A percentile compares a stretch with the other conserved stretches of the same genome.
Evolutionary conservation across 2,329 filamentous ascomycete species (phyloP).

Genomic region (Scedosporium minutisporum): DNA sequence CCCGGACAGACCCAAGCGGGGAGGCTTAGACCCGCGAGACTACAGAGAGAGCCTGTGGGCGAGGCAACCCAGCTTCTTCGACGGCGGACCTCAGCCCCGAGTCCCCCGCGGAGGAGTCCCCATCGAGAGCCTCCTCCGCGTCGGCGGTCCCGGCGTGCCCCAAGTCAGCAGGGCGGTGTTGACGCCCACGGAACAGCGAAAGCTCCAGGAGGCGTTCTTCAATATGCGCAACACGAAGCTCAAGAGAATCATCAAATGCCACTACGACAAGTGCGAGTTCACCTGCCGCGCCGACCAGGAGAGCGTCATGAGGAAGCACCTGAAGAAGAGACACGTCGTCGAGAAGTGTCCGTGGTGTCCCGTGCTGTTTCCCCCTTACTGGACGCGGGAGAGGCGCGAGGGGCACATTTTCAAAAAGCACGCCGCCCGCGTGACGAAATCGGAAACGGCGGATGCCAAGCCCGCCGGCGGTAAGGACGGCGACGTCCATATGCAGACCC

Average conservation of each 20-base stretch:
- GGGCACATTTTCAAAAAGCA: conserved; percentile 18
- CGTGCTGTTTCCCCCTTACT: conserved; percentile 16
- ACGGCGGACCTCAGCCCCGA: conserved; percentile 18
- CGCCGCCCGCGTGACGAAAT: not conserved
- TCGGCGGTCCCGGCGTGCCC: conserved; percentile 20
- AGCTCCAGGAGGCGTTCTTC: conserved; percentile 17
- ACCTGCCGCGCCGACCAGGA: conserved; percentile 19
- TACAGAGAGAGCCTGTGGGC: conserved; percentile 14
- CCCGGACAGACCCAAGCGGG: not conserved
- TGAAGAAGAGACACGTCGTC: conserved; percentile 20
- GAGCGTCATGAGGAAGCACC: conserved; percentile 21
- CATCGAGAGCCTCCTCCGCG: conserved; percentile 23
- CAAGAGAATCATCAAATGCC: conserved; percentile 22
- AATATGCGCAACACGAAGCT: not conserved
- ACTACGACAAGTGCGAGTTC: conserved; percentile 22
- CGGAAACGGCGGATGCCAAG: not conserved
- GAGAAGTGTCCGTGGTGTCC: conserved; percentile 21
- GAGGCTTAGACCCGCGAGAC: not conserved
- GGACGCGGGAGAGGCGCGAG: conserved; percentile 12
- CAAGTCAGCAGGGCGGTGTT: conserved; percentile 25
- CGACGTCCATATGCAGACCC: not conserved
- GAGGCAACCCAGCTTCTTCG: conserved; percentile 18
- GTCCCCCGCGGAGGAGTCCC: conserved; percentile 27
- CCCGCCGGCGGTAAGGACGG: not conserved
- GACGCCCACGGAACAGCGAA: conserved; percentile 27